Conservation (phyloP, 495 filamentous ascomycete species). For the Aspergillus avenaceus region DNA sequence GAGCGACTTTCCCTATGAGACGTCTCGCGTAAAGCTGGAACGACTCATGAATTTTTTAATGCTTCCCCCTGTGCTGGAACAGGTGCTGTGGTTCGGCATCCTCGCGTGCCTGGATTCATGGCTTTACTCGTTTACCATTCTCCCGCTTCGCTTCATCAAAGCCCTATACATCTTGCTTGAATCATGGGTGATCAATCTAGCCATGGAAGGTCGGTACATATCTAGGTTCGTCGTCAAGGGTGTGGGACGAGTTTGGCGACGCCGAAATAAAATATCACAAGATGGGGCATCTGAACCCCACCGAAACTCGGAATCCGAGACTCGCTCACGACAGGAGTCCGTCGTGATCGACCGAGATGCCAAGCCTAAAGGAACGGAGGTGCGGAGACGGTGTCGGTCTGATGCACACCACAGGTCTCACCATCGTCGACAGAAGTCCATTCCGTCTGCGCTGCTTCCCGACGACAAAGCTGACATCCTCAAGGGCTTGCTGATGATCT, state of each 20-base stretch:
- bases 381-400: conserved; percentile 25
- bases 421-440: conserved; percentile 76
- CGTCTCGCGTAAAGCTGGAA: conserved; percentile 92
- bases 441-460: conserved; percentile 74
- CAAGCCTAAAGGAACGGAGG: conserved; percentile 16
- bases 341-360: conserved; percentile 19
- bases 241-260: conserved; percentile 70
- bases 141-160: conserved; percentile 85
- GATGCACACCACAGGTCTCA: conserved; percentile 38
- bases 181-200: conserved; percentile 65
- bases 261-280: conserved; percentile 38
- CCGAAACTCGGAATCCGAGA: conserved; percentile 20
- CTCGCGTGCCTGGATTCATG: conserved; percentile 94
- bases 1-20: conserved; percentile 86
- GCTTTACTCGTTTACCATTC: conserved; percentile 92
- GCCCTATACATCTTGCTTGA: conserved; percentile 69
- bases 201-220: conserved; percentile 62
- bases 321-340: conserved; percentile 13
- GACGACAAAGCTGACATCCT: conserved; percentile 95
- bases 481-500: conserved; percentile 79
- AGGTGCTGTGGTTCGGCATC: conserved; percentile 79
- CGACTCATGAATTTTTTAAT: conserved; percentile 85
- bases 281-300: conserved; percentile 14
- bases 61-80: conserved; percentile 78
- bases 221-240: conserved; percentile 71